These are phyloP conservation scores for Mycena epipterygia DNA, from an alignment of 768 basidiomycete genomes.

Conservation along the genomic window DNA sequence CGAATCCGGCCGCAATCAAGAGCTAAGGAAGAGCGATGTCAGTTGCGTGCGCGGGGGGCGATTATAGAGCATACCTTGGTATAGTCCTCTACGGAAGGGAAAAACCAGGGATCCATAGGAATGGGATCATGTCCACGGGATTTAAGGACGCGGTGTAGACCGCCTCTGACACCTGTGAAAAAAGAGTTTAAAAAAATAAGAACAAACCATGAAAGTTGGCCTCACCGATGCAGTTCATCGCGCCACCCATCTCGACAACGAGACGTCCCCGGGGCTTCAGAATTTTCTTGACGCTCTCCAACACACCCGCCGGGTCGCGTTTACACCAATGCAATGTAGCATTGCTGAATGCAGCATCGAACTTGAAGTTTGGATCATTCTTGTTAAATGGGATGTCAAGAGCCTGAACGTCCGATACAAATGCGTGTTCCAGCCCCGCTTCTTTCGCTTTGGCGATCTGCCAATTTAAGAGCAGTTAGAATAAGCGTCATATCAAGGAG, in stretches of 20 bases:
- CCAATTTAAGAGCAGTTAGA: background rate
- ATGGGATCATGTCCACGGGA: slow-evolving; percentile 70
- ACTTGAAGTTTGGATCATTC: slow-evolving; percentile 52
- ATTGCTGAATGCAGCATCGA: slow-evolving; percentile 86
- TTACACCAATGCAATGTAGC: slow-evolving; percentile 92
- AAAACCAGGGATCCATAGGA: slow-evolving; percentile 85
- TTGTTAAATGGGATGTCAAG: slow-evolving; percentile 53
- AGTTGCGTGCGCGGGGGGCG: background rate
- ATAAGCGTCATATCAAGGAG: background rate
- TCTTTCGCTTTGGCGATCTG: slow-evolving; percentile 68
- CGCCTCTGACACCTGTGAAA: slow-evolving; percentile 71
- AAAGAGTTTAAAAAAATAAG: background rate
- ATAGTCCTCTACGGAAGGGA: slow-evolving; percentile 81
- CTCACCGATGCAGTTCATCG: slow-evolving; percentile 77
- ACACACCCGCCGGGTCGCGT: slow-evolving; percentile 73
- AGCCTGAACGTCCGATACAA: slow-evolving; percentile 69
- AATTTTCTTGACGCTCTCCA: slow-evolving; percentile 69
- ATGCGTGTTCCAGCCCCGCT: slow-evolving; percentile 61
- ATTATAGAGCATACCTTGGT: slow-evolving; percentile 56
- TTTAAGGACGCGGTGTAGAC: slow-evolving; percentile 67
- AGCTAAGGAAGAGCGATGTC: slow-evolving; percentile 53
- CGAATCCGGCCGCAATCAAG: slow-evolving; percentile 68
- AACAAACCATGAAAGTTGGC: background rate
- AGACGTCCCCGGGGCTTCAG: slow-evolving; percentile 81
- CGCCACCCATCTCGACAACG: slow-evolving; percentile 84